Base-by-base conservation (phyloP, 2,329 filamentous ascomycete genomes). In the Paraphaeosphaeria minitans region DNA sequence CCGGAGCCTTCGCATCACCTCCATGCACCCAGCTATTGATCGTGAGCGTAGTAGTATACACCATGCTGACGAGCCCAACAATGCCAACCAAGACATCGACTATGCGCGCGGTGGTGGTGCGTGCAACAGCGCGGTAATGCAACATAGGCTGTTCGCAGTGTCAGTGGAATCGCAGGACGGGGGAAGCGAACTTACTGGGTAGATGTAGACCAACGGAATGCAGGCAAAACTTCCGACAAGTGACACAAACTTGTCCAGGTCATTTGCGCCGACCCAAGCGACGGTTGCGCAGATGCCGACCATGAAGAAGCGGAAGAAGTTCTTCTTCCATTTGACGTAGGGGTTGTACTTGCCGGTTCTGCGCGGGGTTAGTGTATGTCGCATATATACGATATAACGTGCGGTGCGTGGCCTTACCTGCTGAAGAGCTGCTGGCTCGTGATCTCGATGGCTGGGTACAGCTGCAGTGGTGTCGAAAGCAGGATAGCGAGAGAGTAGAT, bases 291-390 rank as follows among this genome's bases (percentile, higher is more conserved):
- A 98, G 24, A 95, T 78, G 70, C 91, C 86, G 52, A 98, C 95
- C 62, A 97, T 87, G 73, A 94, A 89, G 83, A 98, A 99, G 55
- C 95, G 89, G 82, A 97, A 99, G 35, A 90, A 82, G 69, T 99
- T 99, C 87, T 99, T 99, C 84, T 98, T 91, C 95, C 95, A 99
- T 82, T 99, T 99, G 82, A 99, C 96, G 74, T 92, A 95, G 0
- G 93, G 93, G 74, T 98, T 97, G 80, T 97, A 97, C 79, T 99
- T 99, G 68, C 95, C 93, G 62, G 93, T 97, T 73, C 90, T 53
- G 31, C 14, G 42, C 7, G 49, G 5, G 10, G 37, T 42, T 13
- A 41, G 49, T 35, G 27, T 3, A 16, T 41, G 21, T 10, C n/a
- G 13, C 21, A 9, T n/a, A n/a, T 41, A 10, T 1, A 39, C 8